Conservation (phyloP, 2,329 filamentous ascomycete species). For the Basipetospora chlamydospora region DNA sequence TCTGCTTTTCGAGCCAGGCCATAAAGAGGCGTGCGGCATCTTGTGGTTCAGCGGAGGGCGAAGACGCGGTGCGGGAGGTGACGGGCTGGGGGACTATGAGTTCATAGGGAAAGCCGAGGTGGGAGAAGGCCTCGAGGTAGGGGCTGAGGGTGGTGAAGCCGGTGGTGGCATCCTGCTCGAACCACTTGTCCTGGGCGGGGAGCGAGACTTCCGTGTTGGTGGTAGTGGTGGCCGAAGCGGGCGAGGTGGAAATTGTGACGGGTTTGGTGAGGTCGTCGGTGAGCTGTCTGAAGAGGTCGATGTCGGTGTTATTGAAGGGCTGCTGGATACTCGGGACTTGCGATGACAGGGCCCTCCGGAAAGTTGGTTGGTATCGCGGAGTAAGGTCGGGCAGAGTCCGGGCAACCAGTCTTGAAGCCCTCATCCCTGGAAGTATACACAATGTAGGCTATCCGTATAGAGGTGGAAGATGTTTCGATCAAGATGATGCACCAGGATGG, state of each 20-base stretch:
- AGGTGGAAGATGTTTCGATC: no score
- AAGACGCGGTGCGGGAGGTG: slow-evolving; percentile 9
- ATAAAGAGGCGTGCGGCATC: slow-evolving; percentile 11
- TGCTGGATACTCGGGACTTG: background rate
- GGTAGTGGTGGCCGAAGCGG: no score
- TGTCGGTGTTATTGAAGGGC: background rate
- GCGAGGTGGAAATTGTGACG: background rate
- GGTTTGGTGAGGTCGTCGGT: slow-evolving; percentile 4
- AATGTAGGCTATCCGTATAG: no score
- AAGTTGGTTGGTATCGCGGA: no score
- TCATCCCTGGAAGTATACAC: no score
- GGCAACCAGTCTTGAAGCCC: no score
- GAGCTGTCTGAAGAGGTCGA: background rate
- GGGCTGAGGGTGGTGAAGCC: slow-evolving; percentile 10
- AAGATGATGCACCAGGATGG: no score
- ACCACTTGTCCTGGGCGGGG: slow-evolving; percentile 47
- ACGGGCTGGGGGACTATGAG: slow-evolving; percentile 14
- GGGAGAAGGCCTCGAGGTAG: slow-evolving; percentile 17
- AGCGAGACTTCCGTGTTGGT: slow-evolving; percentile 15
- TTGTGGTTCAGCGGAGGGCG: slow-evolving; percentile 8
- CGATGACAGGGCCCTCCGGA: no score
- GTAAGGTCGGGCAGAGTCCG: no score
- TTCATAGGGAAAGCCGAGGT: slow-evolving; percentile 24
- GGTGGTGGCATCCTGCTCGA: slow-evolving; percentile 16
- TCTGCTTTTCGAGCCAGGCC: slow-evolving; percentile 12